A percentile compares a stretch with the other conserved stretches of the same genome.
These are phyloP conservation scores for Oidiodendron maius DNA, from an alignment of 495 filamentous ascomycete species.

Conservation along the genomic window DNA sequence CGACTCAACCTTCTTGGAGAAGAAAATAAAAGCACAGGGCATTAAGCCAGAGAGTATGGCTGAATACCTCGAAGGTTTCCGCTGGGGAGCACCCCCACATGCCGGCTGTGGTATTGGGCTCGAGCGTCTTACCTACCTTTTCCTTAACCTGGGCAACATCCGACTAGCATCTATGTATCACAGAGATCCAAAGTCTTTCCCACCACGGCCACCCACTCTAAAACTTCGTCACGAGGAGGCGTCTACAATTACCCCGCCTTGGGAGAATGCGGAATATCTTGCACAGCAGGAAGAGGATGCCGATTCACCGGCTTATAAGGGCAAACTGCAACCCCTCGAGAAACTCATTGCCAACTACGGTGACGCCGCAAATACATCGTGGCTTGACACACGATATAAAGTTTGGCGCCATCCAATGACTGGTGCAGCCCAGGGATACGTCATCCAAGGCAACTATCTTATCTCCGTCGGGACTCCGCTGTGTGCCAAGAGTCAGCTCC, in stretches of 20 bases:
- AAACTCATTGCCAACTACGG: slow-evolving; percentile 86
- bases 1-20: slow-evolving; percentile 63
- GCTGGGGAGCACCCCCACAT: slow-evolving; percentile 83
- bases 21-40: slow-evolving; percentile 69
- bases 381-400: slow-evolving; percentile 75
- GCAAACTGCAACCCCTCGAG: slow-evolving; percentile 62
- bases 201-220: slow-evolving; percentile 46
- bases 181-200: slow-evolving; percentile 76
- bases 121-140: slow-evolving; percentile 78
- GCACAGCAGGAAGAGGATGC: neutral
- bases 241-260: slow-evolving; percentile 57
- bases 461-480: slow-evolving; percentile 79
- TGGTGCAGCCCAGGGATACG: slow-evolving; percentile 74
- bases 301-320: slow-evolving; percentile 28
- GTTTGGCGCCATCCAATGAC: slow-evolving; percentile 74
- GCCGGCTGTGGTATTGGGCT: slow-evolving; percentile 87
- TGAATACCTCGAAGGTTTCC: slow-evolving; percentile 84
- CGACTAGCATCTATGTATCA: slow-evolving; percentile 78
- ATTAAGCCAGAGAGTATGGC: slow-evolving; percentile 72
- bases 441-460: slow-evolving; percentile 63
- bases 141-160: slow-evolving; percentile 82
- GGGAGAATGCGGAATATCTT: slow-evolving; percentile 31
- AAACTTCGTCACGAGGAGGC: slow-evolving; percentile 75
- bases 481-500: slow-evolving; percentile 67
- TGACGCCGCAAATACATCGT: slow-evolving; percentile 81